Evolutionary conservation across 495 filamentous ascomycete species (phyloP).

Genomic region (Penicillium desertorum): DNA sequence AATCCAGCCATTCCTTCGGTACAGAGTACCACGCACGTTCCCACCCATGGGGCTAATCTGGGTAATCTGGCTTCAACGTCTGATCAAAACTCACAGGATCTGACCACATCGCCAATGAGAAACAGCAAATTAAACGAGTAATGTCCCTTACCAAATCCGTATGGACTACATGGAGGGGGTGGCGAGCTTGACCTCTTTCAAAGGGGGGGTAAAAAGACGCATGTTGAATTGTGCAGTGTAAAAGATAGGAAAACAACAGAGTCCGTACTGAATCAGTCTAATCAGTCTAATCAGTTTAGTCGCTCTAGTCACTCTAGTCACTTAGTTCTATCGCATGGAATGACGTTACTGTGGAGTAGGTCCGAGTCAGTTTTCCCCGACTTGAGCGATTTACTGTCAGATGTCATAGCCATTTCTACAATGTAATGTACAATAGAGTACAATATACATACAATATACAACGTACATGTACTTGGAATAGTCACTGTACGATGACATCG

Average conservation of each 20-base stretch:
- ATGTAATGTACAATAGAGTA: too few relatives aligned
- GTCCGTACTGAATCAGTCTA: too few relatives aligned
- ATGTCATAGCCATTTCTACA: neutral
- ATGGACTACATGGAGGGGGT: conserved; percentile 17
- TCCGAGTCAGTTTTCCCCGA: neutral
- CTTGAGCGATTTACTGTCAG: conserved; percentile 3
- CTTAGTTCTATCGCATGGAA: neutral
- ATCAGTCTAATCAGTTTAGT: too few relatives aligned
- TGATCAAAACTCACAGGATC: neutral
- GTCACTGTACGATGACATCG: too few relatives aligned
- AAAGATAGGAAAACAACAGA: neutral
- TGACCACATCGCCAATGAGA: conserved; percentile 5
- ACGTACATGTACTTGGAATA: too few relatives aligned
- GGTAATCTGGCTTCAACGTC: conserved; percentile 1
- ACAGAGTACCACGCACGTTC: neutral
- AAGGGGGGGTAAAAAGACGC: conserved; percentile 7
- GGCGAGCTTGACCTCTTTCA: conserved; percentile 11
- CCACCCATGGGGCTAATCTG: neutral
- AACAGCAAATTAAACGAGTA: conserved; percentile 2
- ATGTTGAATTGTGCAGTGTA: neutral
- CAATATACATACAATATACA: too few relatives aligned
- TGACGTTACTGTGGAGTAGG: conserved; percentile 10
- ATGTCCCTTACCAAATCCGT: conserved; percentile 1
- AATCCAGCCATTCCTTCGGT: too few relatives aligned
- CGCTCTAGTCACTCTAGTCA: too few relatives aligned